Evolutionary conservation across 305 asterid species (phyloP).

Genomic region (Fraxinus dipetala): DNA sequence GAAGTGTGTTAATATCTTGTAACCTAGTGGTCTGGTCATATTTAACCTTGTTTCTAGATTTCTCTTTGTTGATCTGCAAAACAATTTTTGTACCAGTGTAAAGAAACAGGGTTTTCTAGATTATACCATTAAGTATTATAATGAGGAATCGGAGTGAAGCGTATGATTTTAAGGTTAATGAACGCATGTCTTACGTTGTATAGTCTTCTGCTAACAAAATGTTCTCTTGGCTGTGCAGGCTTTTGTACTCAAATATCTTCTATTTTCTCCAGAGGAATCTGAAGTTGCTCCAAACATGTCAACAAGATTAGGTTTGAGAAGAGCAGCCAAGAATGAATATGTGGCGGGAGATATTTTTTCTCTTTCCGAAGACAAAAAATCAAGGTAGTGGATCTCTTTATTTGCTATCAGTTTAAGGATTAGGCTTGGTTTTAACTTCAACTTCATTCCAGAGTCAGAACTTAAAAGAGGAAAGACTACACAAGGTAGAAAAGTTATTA

Average conservation of each 20-base stretch:
- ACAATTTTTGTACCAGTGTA: neutral
- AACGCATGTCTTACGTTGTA: neutral
- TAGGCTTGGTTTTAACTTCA: slow-evolving; percentile 8
- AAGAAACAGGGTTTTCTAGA: neutral
- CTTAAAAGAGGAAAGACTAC: neutral
- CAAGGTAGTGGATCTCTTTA: slow-evolving; percentile 48
- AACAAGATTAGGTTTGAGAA: slow-evolving; percentile 25
- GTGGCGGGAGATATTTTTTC: slow-evolving; percentile 55
- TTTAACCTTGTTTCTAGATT: neutral
- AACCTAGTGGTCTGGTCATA: neutral
- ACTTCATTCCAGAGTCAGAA: neutral
- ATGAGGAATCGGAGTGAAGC: neutral
- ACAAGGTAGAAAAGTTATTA: neutral
- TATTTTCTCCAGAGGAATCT: slow-evolving; percentile 56
- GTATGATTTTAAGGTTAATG: neutral
- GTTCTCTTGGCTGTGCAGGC: slow-evolving; percentile 63
- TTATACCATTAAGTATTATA: neutral
- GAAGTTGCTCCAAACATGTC: slow-evolving; percentile 32
- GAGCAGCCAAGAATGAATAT: slow-evolving; percentile 42
- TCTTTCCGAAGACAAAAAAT: slow-evolving; percentile 63
- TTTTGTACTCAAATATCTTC: slow-evolving; percentile 79
- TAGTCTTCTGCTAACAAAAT: slow-evolving; percentile 17
- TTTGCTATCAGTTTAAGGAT: slow-evolving; percentile 12
- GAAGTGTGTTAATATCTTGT: neutral
- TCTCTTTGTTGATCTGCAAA: neutral